A percentile compares a stretch with the other conserved stretches of the same genome.
These are phyloP conservation scores for Mucor ambiguus DNA, from an alignment of 371 early-diverging fungal species.

Conservation along the genomic window DNA sequence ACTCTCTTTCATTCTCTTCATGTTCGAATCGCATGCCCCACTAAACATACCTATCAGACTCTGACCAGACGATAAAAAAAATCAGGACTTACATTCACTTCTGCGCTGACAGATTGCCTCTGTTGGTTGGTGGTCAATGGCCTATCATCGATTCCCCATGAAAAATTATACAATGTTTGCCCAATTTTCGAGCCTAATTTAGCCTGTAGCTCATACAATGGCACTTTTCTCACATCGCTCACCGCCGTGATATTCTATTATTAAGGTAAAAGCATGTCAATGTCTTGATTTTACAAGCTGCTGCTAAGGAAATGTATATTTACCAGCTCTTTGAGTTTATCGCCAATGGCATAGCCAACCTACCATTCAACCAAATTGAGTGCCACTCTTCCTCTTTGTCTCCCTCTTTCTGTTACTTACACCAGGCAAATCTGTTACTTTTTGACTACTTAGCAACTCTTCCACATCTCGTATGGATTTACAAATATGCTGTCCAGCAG, in stretches of 20 bases:
- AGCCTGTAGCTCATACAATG: conserved; percentile 49
- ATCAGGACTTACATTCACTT: conserved; percentile 48
- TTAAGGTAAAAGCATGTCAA: background rate
- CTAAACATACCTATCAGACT: conserved; percentile 10
- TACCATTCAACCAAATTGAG: background rate
- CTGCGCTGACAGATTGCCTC: conserved; percentile 80
- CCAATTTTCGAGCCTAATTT: conserved; percentile 79
- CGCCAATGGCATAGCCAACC: conserved; percentile 50
- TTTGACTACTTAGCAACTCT: conserved; percentile 44
- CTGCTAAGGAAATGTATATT: too few relatives aligned
- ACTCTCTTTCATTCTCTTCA: conserved; percentile 60
- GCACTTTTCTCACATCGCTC: conserved; percentile 51
- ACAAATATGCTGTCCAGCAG: conserved; percentile 66
- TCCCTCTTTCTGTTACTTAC: conserved; percentile 16
- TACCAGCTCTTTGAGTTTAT: conserved; percentile 46
- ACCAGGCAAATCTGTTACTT: conserved; percentile 48
- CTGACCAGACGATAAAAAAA: background rate
- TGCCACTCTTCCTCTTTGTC: too few relatives aligned
- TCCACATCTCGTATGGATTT: conserved; percentile 30
- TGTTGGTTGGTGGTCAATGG: conserved; percentile 59
- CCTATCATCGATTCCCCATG: conserved; percentile 80
- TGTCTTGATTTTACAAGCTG: background rate
- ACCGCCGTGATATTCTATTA: conserved; percentile 52
- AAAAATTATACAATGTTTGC: conserved; percentile 57
- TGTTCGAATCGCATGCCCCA: conserved; percentile 89